Evolutionary conservation across 2,329 filamentous ascomycete species (phyloP), one percentile per base, ranked within the genome.

Genomic region (Fonsecaea pedrosoi): DNA sequence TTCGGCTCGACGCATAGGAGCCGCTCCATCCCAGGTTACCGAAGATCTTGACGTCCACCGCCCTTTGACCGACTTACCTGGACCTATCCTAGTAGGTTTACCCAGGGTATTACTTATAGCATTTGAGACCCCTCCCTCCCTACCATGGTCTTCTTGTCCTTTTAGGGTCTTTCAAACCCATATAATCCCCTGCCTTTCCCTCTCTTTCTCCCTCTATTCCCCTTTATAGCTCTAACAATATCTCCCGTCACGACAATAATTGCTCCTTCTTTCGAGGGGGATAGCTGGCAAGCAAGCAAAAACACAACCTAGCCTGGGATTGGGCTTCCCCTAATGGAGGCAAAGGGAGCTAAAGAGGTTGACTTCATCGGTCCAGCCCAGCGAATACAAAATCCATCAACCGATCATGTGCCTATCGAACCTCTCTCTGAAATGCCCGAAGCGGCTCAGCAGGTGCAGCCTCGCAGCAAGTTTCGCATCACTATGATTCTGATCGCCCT

Each of bases 381-480:
- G 13, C 37, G 45, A 21, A 18, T 50, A 12, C 48, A 69, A 40
- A 45, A 61, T 66, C 50, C 60, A 18, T 37, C 67, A 13, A 53
- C 56, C 30, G 60, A 66, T 13, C 7, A 58, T 57, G 53, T 48
- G 30, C 56, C 54, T 3, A 13, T 38, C 37, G 55, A 48, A 37
- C 10, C 12, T 21, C 48, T 53, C 50, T 35, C 50, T 32, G 55
- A 42, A 7, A 10, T 63, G 56, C 38, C 57, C 9, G 62, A 76
- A 71, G 74, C 75, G 72, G 73, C 54, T 76, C 74, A 77, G 32
- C 67, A 64, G 21, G 37, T 54, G 54, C 59, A 57, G 59, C 57
- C 65, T 57, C 66, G 71, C 38, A 71, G 69, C 57, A 70, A 62
- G 35, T 60, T 72, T 48, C 70, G 71, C 10, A 65, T 68, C 50